Percentiles rank a stretch among this genome's conserved stretches.
These are phyloP conservation scores for Apiotrichum gamsii DNA, from an alignment of 1,284 basidiomycete species.

Conservation along the genomic window DNA sequence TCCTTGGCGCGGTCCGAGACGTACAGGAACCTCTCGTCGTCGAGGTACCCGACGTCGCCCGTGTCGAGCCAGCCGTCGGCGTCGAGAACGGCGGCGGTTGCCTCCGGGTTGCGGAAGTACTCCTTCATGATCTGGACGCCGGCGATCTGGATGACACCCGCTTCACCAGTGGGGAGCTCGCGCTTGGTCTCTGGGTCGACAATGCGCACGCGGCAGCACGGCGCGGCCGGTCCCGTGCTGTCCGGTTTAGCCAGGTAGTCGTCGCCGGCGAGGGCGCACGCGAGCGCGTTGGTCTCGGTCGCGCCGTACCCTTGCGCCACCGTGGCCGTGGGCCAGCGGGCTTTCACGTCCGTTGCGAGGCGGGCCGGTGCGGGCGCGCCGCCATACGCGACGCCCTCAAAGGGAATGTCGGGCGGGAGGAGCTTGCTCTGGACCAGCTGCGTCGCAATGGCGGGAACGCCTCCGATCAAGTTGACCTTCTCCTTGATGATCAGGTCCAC, in stretches of 20 bases:
- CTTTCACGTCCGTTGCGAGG: slow-evolving; percentile 26
- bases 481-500: slow-evolving; percentile 28
- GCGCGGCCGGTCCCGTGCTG: slow-evolving; percentile 27
- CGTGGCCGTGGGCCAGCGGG: slow-evolving; percentile 28
- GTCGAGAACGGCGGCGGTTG: slow-evolving; percentile 15
- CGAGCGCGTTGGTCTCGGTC: slow-evolving; percentile 39
- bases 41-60: slow-evolving; percentile 35
- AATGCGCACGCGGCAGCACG: slow-evolving; percentile 29
- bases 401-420: slow-evolving; percentile 15
- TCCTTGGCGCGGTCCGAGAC: slow-evolving; percentile 36
- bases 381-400: slow-evolving; percentile 40
- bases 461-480: slow-evolving; percentile 35
- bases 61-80: slow-evolving; percentile 42
- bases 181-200: slow-evolving; percentile 27
- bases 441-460: slow-evolving; percentile 38
- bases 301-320: slow-evolving; percentile 37
- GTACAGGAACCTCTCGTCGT: slow-evolving; percentile 34
- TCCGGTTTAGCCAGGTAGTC: slow-evolving; percentile 25
- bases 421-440: slow-evolving; percentile 31
- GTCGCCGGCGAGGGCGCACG: slow-evolving; percentile 27
- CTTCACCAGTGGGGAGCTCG: slow-evolving; percentile 19
- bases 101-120: slow-evolving; percentile 25
- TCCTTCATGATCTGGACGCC: slow-evolving; percentile 38
- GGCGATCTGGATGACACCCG: slow-evolving; percentile 27
- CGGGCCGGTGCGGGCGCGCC: slow-evolving; percentile 36